These are phyloP conservation scores for Prototheca stagnorum DNA, from an alignment of 163 green algal genomes.

Conservation along the genomic window DNA sequence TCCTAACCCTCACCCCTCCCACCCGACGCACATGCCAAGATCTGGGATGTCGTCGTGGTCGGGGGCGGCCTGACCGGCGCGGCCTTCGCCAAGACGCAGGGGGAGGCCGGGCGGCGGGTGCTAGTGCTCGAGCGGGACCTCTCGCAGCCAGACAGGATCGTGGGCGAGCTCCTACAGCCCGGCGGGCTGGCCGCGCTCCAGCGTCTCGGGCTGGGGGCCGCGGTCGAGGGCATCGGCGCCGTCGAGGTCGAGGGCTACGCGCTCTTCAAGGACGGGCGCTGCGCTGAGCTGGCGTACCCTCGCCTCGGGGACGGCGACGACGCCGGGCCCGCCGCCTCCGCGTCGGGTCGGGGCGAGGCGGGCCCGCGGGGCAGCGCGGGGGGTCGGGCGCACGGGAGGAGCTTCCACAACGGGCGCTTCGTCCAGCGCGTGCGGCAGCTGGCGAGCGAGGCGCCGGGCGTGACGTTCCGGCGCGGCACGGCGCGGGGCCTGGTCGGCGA, in stretches of 20 bases:
- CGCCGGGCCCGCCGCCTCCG: too few species aligned
- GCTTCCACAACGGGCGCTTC: constrained; percentile 95
- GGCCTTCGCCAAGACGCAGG: constrained; percentile 60
- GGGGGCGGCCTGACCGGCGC: constrained; percentile 74
- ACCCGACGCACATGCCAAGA: too few species aligned
- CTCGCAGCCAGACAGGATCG: constrained; percentile 82
- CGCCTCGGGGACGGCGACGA: constrained; percentile 22
- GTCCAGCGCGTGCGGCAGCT: constrained; percentile 66
- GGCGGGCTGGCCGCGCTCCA: constrained; percentile 84
- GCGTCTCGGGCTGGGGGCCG: constrained; percentile 64
- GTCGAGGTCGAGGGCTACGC: constrained; percentile 84
- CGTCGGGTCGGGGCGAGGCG: too few species aligned
- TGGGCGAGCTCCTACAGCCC: constrained; percentile 90
- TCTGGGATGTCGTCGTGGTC: constrained; percentile 85
- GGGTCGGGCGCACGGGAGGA: not conserved
- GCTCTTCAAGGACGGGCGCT: constrained; percentile 73
- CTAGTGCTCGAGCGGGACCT: constrained; percentile 87
- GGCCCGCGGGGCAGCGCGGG: not conserved
- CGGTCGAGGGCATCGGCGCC: constrained; percentile 68
- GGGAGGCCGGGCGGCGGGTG: constrained; percentile 55
- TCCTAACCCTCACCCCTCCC: not conserved
- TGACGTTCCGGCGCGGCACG: constrained; percentile 71
- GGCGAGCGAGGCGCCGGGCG: constrained; percentile 23
- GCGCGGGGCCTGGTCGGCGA: constrained; percentile 48
- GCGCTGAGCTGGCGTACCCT: constrained; percentile 69